phyloP scores from a whole-genome alignment of 2,329 filamentous ascomycete genomes.

The Corniculantispora saksenae region DNA sequence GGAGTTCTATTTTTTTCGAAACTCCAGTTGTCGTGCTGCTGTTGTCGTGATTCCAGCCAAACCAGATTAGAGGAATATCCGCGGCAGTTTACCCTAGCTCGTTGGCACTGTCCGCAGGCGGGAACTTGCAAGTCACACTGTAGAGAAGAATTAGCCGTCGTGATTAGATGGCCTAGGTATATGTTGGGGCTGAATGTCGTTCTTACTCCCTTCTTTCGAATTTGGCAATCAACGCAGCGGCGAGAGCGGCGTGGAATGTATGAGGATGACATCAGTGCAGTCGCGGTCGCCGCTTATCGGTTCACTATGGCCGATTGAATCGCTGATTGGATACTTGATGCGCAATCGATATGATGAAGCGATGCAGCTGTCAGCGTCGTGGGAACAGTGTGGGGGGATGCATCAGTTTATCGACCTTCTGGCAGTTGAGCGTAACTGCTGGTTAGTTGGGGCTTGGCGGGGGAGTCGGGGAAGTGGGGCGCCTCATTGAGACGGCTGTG shows the following conservation, averaged over 20 bases:
- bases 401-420: no score
- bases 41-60: background rate
- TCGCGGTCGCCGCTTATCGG: no score
- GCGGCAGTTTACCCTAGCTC: background rate
- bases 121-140: background rate
- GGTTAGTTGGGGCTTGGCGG: background rate
- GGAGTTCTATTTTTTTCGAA: no score
- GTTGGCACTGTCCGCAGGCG: background rate
- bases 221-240: background rate
- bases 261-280: background rate
- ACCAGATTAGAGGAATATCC: background rate
- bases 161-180: no score
- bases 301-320: no score
- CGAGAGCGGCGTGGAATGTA: background rate
- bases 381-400: no score
- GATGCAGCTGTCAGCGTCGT: no score
- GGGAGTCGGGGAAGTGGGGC: no score
- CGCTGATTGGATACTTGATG: no score
- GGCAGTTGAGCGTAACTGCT: background rate
- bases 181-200: background rate
- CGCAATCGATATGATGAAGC: no score
- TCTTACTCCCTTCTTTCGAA: conserved; percentile 5
- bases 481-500: no score
- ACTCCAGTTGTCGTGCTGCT: background rate
- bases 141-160: background rate